Percentiles rank a stretch among this genome's conserved stretches.
phyloP scores from a whole-genome alignment of 1,139 yeast genomes.

The Geotrichum reessii region DNA sequence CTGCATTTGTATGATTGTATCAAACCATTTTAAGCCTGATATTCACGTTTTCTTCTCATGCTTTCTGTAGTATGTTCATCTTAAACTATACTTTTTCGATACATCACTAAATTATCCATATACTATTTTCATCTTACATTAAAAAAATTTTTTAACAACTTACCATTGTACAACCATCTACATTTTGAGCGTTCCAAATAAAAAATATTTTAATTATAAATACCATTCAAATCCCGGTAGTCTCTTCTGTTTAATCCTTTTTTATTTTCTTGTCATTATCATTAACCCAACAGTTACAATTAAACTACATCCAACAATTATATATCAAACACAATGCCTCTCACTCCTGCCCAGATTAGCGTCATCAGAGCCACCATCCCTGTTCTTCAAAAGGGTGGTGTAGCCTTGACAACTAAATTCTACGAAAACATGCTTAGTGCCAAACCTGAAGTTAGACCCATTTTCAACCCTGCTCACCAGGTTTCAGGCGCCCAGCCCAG shows the following conservation, averaged over 20 bases:
- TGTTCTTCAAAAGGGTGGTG: constrained; percentile 52
- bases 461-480: constrained; percentile 60
- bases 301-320: neutral
- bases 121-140: too few species aligned
- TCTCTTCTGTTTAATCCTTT: neutral
- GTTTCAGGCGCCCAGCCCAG: constrained; percentile 52
- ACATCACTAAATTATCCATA: too few species aligned
- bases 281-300: neutral
- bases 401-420: constrained; percentile 48
- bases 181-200: neutral
- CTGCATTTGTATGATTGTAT: too few species aligned
- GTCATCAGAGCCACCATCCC: constrained; percentile 56
- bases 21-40: too few species aligned
- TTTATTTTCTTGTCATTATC: neutral
- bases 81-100: too few species aligned
- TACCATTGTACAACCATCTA: neutral
- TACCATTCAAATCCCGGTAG: neutral
- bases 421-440: constrained; percentile 51
- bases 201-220: too few species aligned
- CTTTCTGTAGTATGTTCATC: too few species aligned
- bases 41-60: too few species aligned
- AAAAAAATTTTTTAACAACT: too few species aligned
- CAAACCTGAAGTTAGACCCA: constrained; percentile 51
- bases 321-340: constrained; percentile 18
- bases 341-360: constrained; percentile 34